Evolutionary conservation across 305 asterid genomes (phyloP), one percentile per base, ranked within the genome.

Genomic region (Fraxinus nigra): DNA sequence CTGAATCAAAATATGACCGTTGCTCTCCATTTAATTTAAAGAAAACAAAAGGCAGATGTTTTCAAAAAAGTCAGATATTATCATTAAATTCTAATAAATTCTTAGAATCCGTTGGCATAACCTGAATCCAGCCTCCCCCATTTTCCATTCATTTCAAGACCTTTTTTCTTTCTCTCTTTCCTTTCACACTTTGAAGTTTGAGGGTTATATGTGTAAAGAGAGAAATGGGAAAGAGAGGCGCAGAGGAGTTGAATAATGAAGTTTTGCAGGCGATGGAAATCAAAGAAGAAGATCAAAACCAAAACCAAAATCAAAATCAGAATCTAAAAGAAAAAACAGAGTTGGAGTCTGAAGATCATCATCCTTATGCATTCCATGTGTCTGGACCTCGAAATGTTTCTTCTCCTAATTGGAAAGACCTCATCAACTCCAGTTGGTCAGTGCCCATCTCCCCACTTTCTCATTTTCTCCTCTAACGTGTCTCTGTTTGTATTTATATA

Each of bases 371-470:
- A 13, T 96, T 96, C 86, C 94, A 96, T 87, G 97, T 93, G 0
- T 96, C 99, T 38, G 98, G 98, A 11, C 99, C 99, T 24, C 91
- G 98, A 30, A 96, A 92, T 80, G 94, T 96, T 85, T 93, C 99
- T 85, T 87, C 94, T 32, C 94, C 96, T 0, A 96, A 91, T 85
- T 96, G 98, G 98, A 93, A 91, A 88, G 99, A 92, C 79, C 91
- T 96, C 79, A 92, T 93, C 82, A 93, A 80, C 79, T 96, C 99
- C 63, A 91, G 93, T 56, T 96, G 99, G 99, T 96, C 28, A 83
- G 94, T 80, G 13, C 79, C 76, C 78, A 6, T 70, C 75, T 72
- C 84, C 33, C 48, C 63, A 2, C 5, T 3, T 48, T 26, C 63
- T 59, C 32, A 63, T 24, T 26, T 63, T 24, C n/a, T 24, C n/a